Percentiles rank a stretch among this genome's conserved stretches.
Evolutionary conservation across 306 rosid genomes (phyloP).

Genomic region (Heteromeles arbutifolia): DNA sequence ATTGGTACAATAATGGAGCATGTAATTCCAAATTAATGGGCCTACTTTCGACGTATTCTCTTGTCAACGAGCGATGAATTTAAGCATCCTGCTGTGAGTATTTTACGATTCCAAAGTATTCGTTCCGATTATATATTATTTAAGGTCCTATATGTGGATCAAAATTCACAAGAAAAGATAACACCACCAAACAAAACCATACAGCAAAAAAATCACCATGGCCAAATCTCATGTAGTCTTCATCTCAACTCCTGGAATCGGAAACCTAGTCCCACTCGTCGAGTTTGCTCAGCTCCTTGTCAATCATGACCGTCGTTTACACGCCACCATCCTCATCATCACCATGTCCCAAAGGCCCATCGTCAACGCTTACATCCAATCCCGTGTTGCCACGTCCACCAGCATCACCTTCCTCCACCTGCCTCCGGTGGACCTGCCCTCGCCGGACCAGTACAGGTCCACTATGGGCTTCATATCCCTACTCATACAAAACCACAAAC

Average conservation of each 20-base stretch:
- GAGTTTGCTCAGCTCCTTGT: conserved; percentile 53
- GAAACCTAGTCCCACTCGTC: conserved; percentile 43
- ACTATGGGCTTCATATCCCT: conserved; percentile 13
- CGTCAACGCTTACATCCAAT: conserved; percentile 32
- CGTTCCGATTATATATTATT: not conserved
- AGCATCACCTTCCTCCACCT: conserved; percentile 31
- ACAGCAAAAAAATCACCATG: not conserved
- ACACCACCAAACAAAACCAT: not conserved
- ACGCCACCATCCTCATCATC: conserved; percentile 45
- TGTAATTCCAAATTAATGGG: not conserved
- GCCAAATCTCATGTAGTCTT: conserved; percentile 36
- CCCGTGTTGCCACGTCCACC: conserved; percentile 28
- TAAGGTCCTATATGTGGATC: not conserved
- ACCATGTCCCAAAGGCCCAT: conserved; percentile 32
- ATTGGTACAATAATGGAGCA: not conserved
- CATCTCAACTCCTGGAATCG: conserved; percentile 44
- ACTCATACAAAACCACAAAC: conserved; percentile 30
- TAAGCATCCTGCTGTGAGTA: too few species aligned
- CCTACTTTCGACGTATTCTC: too few species aligned
- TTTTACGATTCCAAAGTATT: not conserved
- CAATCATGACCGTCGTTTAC: conserved; percentile 35
- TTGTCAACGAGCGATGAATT: not conserved
- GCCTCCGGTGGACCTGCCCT: conserved; percentile 26
- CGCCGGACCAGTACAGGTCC: conserved; percentile 35
- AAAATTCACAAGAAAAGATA: not conserved